Percentiles rank a stretch among this genome's conserved stretches.
Conservation (phyloP, 805 yeast species). For the Ogataea degrootiae region DNA sequence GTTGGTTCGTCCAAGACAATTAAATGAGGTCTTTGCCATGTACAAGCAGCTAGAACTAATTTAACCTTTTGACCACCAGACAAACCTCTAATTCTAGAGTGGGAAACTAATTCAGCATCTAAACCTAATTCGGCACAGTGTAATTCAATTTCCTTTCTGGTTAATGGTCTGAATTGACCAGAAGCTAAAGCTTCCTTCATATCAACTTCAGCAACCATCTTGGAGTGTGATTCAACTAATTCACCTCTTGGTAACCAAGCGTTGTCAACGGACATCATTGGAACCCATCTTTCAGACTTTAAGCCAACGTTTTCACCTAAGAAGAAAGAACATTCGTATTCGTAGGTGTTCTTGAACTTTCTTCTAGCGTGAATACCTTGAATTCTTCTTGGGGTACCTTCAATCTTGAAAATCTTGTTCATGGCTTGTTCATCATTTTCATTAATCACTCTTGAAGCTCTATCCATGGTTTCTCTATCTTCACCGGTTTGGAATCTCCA, state of each 20-base stretch:
- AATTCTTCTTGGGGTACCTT: constrained; percentile 98
- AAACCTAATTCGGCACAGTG: constrained; percentile 99
- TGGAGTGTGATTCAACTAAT: constrained; percentile 93
- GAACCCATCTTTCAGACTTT: constrained; percentile 99
- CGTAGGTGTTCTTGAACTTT: constrained; percentile 99
- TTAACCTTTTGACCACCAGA: constrained; percentile 99
- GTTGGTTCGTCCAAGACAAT: constrained; percentile 99
- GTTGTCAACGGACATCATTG: constrained; percentile 99
- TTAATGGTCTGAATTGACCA: constrained; percentile 99
- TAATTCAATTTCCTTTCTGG: constrained; percentile 99
- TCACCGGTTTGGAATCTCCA: constrained; percentile 99
- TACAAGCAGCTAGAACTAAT: constrained; percentile 99
- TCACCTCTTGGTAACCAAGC: constrained; percentile 99
- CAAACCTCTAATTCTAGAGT: constrained; percentile 99
- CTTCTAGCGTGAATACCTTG: constrained; percentile 92
- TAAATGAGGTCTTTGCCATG: constrained; percentile 99
- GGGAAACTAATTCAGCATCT: constrained; percentile 98
- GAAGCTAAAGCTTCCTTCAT: constrained; percentile 99
- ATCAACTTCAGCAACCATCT: constrained; percentile 99
- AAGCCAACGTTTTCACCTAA: constrained; percentile 98
- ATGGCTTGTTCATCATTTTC: constrained; percentile 96
- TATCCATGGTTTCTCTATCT: constrained; percentile 99
- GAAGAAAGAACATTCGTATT: constrained; percentile 96
- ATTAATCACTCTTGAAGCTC: constrained; percentile 98
- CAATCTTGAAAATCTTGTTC: constrained; percentile 99